Percentiles rank a stretch among this genome's conserved stretches.
Evolutionary conservation across 148 eudicot species (phyloP).

Genomic region (Linanthus parryae): DNA sequence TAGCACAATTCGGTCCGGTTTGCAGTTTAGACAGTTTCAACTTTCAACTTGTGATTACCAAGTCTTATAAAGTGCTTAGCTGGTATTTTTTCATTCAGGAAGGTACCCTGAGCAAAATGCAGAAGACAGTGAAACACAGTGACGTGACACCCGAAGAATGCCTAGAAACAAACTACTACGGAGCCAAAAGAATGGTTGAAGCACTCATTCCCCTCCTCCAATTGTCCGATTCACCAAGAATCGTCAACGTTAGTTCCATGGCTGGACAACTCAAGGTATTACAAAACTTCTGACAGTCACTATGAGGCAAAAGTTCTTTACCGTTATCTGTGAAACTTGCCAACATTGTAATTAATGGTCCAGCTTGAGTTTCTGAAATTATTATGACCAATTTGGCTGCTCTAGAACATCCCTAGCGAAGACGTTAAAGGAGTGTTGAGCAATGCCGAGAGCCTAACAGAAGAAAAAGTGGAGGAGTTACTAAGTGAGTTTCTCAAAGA

Average conservation of each 20-base stretch:
- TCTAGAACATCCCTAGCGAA: conserved; percentile 33
- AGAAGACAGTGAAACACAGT: conserved; percentile 36
- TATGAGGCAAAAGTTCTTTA: not conserved
- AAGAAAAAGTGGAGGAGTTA: conserved; percentile 30
- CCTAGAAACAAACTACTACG: conserved; percentile 40
- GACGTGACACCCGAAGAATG: conserved; percentile 30
- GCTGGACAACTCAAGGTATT: conserved; percentile 34
- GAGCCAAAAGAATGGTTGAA: conserved; percentile 40
- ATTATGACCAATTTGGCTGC: not conserved
- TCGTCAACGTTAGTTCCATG: conserved; percentile 44
- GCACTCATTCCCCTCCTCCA: conserved; percentile 47
- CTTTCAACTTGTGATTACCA: too few relatives aligned
- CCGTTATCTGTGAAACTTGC: not conserved
- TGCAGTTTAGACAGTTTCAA: too few relatives aligned
- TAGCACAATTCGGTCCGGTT: too few relatives aligned
- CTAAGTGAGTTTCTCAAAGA: conserved; percentile 29
- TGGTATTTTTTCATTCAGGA: too few relatives aligned
- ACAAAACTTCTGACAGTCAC: not conserved
- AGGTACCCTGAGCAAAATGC: too few relatives aligned
- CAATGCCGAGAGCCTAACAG: conserved; percentile 25
- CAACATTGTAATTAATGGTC: not conserved
- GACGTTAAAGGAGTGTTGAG: conserved; percentile 25
- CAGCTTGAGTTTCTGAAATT: too few relatives aligned
- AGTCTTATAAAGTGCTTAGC: too few relatives aligned
- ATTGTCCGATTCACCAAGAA: conserved; percentile 27